A percentile compares a stretch with the other conserved stretches of the same genome.
Conservation (phyloP, 345 rosid genomes). For the Pistacia vera region DNA sequence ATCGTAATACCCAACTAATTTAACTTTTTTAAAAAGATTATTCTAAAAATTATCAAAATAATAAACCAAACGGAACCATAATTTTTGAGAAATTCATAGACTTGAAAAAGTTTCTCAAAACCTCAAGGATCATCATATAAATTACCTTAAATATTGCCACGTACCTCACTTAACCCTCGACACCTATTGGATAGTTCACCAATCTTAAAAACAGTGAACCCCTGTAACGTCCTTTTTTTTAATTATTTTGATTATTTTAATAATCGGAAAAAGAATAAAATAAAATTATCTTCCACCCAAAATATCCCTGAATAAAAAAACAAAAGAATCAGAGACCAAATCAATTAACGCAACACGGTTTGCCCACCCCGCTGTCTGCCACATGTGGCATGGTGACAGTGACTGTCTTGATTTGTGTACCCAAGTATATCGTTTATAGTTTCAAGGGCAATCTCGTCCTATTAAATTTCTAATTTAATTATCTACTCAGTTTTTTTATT, state of each 20-base stretch:
- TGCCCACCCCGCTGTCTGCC: slow-evolving; percentile 24
- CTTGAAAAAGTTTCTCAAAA: too few relatives aligned
- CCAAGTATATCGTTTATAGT: not conserved
- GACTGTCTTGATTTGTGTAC: slow-evolving; percentile 13
- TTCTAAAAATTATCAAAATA: too few relatives aligned
- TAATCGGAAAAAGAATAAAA: not conserved
- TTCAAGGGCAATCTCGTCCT: slow-evolving; percentile 16
- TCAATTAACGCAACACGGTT: slow-evolving; percentile 14
- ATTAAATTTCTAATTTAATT: not conserved
- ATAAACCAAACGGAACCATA: too few relatives aligned
- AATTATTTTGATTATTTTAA: not conserved
- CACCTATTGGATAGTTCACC: not conserved
- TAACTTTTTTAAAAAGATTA: too few relatives aligned
- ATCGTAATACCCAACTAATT: too few relatives aligned
- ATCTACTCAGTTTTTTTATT: not conserved
- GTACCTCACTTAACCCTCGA: not conserved
- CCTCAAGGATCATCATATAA: too few relatives aligned
- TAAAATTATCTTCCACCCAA: not conserved
- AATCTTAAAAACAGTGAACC: not conserved
- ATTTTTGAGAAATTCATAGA: too few relatives aligned
- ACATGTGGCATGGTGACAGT: not conserved
- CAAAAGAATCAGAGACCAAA: not conserved
- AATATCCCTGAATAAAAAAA: slow-evolving; percentile 13
- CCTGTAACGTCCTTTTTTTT: not conserved
- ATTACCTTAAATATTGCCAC: not conserved